Percentiles rank a stretch among this genome's conserved stretches.
phyloP scores from a whole-genome alignment of 176 grass and related monocot species.

The Metroxylon sagu region DNA sequence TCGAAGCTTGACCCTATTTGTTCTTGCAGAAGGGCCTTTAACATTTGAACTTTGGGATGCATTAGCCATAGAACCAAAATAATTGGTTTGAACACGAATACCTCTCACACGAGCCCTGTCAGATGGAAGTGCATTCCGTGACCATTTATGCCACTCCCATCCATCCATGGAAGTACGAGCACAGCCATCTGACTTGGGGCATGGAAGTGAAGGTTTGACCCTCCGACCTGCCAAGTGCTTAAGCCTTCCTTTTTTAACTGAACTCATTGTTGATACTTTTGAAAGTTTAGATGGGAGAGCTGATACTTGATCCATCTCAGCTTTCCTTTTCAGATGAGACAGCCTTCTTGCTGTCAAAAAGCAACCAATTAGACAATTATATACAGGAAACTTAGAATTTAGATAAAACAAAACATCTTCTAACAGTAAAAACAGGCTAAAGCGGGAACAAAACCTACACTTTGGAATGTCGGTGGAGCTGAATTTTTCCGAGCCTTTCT shows the following conservation, averaged over 20 bases:
- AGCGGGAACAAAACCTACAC: constrained; percentile 29
- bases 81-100: constrained; percentile 32
- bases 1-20: constrained; percentile 73
- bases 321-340: constrained; percentile 42
- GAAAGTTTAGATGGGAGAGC: constrained; percentile 2
- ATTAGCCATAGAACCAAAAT: constrained; percentile 35
- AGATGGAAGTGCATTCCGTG: constrained; percentile 58
- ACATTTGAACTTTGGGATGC: constrained; percentile 37
- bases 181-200: constrained; percentile 74
- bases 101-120: constrained; percentile 75
- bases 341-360: constrained; percentile 41
- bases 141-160: constrained; percentile 93
- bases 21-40: constrained; percentile 81
- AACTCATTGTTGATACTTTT: constrained; percentile 17
- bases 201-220: constrained; percentile 36
- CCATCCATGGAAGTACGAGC: constrained; percentile 70
- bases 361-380: constrained; percentile 18
- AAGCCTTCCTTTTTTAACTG: constrained; percentile 44
- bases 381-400: background rate
- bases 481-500: constrained; percentile 24
- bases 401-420: too few relatives aligned
- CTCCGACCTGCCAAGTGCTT: constrained; percentile 31
- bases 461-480: constrained; percentile 43
- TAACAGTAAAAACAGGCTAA: too few relatives aligned
- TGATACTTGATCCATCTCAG: constrained; percentile 23